Conservation (phyloP, 2,329 filamentous ascomycete species). For the Trichoderma gracile region DNA sequence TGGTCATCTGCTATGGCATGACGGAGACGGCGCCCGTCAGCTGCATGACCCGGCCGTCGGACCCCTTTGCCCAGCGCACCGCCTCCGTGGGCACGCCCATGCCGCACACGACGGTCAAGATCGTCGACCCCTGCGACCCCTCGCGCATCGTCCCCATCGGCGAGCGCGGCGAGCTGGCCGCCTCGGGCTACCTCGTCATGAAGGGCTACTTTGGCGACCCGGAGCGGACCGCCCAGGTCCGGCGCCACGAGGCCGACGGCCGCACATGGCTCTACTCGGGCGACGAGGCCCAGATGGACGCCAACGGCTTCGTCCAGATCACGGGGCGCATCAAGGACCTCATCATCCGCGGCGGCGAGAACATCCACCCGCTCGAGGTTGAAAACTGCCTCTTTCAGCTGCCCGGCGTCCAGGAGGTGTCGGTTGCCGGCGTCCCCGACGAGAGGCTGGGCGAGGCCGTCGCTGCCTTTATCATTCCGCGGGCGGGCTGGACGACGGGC, state of each 20-base stretch:
- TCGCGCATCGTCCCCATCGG: constrained; percentile 61
- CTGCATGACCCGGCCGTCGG: constrained; percentile 78
- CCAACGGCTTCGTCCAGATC: constrained; percentile 80
- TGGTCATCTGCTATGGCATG: constrained; percentile 97
- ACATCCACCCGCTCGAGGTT: constrained; percentile 90
- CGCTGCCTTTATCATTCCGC: constrained; percentile 74
- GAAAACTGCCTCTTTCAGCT: constrained; percentile 84
- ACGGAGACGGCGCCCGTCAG: constrained; percentile 81
- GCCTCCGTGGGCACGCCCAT: constrained; percentile 76
- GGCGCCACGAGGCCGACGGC: constrained; percentile 45
- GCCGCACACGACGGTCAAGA: constrained; percentile 75
- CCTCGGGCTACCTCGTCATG: constrained; percentile 86
- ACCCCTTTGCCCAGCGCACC: constrained; percentile 72
- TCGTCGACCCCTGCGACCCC: constrained; percentile 70
- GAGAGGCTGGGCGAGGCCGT: constrained; percentile 83
- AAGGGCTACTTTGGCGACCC: constrained; percentile 84
- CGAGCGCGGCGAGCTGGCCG: constrained; percentile 75
- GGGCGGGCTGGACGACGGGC: constrained; percentile 34
- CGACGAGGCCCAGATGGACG: constrained; percentile 86
- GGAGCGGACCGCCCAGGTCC: constrained; percentile 66
- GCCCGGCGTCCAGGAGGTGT: constrained; percentile 69
- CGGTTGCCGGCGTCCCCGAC: constrained; percentile 82
- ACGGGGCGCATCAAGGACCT: constrained; percentile 93
- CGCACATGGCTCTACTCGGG: constrained; percentile 86
- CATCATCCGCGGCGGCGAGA: constrained; percentile 93